Evolutionary conservation across 768 basidiomycete genomes (phyloP).

Genomic region (Ramaria sp.): DNA sequence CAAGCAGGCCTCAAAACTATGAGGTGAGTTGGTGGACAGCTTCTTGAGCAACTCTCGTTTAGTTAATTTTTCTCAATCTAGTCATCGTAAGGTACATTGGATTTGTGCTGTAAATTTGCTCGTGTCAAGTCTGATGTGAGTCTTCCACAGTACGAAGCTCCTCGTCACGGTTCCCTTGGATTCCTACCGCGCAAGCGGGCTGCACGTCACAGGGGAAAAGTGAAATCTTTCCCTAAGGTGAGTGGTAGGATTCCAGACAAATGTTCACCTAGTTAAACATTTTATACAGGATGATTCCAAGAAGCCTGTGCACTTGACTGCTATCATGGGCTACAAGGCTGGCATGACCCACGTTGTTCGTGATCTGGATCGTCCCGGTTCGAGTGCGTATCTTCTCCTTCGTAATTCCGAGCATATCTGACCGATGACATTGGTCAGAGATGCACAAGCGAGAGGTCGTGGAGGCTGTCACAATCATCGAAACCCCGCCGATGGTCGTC

Average conservation of each 20-base stretch:
- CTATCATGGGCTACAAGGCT: constrained; percentile 98
- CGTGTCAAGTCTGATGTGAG: not conserved
- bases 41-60: not conserved
- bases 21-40: constrained; percentile 3
- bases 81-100: constrained; percentile 68
- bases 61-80: constrained; percentile 19
- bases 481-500: constrained; percentile 93
- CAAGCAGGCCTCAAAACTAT: constrained; percentile 4
- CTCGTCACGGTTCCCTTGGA: constrained; percentile 95
- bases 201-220: constrained; percentile 96
- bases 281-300: constrained; percentile 90
- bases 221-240: constrained; percentile 99
- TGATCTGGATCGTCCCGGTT: constrained; percentile 98
- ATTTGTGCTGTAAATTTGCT: constrained; percentile 1
- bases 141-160: constrained; percentile 79
- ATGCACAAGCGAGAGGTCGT: constrained; percentile 99
- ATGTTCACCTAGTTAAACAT: not conserved
- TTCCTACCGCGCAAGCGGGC: constrained; percentile 95
- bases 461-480: constrained; percentile 91
- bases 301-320: constrained; percentile 97
- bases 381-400: constrained; percentile 60
- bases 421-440: constrained; percentile 39
- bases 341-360: constrained; percentile 99
- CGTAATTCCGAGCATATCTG: not conserved
- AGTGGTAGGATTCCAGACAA: constrained; percentile 17